These are phyloP conservation scores for Podosphaera xanthii DNA, from an alignment of 2,329 filamentous ascomycete genomes.

Conservation along the genomic window DNA sequence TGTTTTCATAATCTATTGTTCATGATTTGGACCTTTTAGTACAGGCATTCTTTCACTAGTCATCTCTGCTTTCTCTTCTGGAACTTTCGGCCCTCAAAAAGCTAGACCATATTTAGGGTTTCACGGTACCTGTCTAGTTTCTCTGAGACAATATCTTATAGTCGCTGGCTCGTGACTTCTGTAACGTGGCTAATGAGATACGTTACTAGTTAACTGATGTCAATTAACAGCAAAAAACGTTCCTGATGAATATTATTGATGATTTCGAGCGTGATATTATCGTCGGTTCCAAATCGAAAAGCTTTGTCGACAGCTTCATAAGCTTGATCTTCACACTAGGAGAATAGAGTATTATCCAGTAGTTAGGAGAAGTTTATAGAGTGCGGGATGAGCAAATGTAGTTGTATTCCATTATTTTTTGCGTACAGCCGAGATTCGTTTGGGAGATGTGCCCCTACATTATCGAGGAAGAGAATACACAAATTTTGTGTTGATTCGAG, in stretches of 20 bases:
- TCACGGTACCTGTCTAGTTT: not conserved
- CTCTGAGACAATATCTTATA: not conserved
- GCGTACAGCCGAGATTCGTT: not conserved
- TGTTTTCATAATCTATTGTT: not conserved
- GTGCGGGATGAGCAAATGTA: not conserved
- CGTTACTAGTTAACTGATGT: too few relatives aligned
- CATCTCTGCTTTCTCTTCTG: not conserved
- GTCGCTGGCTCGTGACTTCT: too few relatives aligned
- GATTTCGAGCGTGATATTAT: not conserved
- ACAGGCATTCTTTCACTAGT: not conserved
- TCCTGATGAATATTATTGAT: too few relatives aligned
- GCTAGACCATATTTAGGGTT: not conserved
- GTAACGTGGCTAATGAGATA: too few relatives aligned
- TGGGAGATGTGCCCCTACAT: not conserved
- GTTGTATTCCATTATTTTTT: not conserved
- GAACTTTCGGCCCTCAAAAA: not conserved
- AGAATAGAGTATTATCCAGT: not conserved
- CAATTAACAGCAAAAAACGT: too few relatives aligned
- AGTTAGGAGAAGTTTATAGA: not conserved
- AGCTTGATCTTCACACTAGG: not conserved
- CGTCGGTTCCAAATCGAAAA: not conserved
- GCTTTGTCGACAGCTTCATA: not conserved
- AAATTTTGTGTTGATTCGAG: too few relatives aligned
- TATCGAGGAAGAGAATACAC: too few relatives aligned
- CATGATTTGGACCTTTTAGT: not conserved